phyloP scores from a whole-genome alignment of 108 stramenopile genomes.

The Cyclotella cryptica region DNA sequence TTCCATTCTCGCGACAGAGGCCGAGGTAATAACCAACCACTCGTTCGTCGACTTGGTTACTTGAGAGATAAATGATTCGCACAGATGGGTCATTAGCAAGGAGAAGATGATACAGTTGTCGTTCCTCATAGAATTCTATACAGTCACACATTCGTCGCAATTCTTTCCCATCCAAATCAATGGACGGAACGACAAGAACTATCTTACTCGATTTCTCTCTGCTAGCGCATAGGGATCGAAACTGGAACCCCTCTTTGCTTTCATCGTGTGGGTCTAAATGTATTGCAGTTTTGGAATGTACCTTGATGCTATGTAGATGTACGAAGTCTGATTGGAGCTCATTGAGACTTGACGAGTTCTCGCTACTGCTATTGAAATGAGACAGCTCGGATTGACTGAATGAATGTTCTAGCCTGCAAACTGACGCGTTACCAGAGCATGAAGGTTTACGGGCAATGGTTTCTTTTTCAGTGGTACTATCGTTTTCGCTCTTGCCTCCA shows the following conservation, averaged over 20 bases:
- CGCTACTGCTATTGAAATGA: slow-evolving; percentile 6
- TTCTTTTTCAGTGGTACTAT: not conserved
- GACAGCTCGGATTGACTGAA: slow-evolving; percentile 26
- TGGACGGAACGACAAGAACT: slow-evolving; percentile 49
- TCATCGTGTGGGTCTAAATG: slow-evolving; percentile 10
- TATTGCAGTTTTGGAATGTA: slow-evolving; percentile 1
- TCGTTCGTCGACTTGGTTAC: slow-evolving; percentile 22
- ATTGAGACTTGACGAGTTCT: not conserved
- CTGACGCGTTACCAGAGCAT: not conserved
- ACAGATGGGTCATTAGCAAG: slow-evolving; percentile 34
- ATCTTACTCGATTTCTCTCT: slow-evolving; percentile 7
- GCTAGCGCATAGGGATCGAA: slow-evolving; percentile 6
- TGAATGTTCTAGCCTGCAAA: slow-evolving; percentile 27
- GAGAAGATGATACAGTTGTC: slow-evolving; percentile 47
- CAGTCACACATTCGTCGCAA: slow-evolving; percentile 28
- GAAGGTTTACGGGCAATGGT: not conserved
- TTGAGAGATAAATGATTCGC: slow-evolving; percentile 39
- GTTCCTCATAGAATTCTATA: slow-evolving; percentile 46
- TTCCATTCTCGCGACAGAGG: slow-evolving; percentile 20
- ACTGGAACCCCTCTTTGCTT: slow-evolving; percentile 17
- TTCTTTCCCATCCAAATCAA: slow-evolving; percentile 44
- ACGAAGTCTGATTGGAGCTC: slow-evolving; percentile 29
- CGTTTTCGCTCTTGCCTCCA: not conserved
- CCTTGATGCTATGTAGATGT: slow-evolving; percentile 19
- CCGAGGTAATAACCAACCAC: slow-evolving; percentile 40